A percentile compares a stretch with the other conserved stretches of the same genome.
Conservation (phyloP, 768 basidiomycete species). For the Mycena pura region DNA sequence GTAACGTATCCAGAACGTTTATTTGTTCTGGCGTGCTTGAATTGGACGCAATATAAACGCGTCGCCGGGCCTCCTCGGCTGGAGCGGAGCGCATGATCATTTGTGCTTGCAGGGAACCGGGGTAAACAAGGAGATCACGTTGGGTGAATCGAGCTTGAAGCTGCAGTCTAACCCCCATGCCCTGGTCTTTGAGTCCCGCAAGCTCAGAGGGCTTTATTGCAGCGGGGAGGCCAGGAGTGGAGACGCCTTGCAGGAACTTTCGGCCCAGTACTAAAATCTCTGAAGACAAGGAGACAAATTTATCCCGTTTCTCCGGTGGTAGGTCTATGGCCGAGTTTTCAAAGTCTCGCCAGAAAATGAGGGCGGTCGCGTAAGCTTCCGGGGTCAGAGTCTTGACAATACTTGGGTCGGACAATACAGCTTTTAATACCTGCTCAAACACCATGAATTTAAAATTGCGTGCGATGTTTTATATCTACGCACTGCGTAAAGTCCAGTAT, state of each 20-base stretch:
- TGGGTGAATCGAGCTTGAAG: slow-evolving; percentile 80
- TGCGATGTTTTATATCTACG: slow-evolving; percentile 38
- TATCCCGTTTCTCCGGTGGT: slow-evolving; percentile 74
- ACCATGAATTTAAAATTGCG: slow-evolving; percentile 27
- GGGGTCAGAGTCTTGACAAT: slow-evolving; percentile 70
- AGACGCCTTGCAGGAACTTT: slow-evolving; percentile 77
- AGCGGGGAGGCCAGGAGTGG: slow-evolving; percentile 67
- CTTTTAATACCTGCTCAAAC: slow-evolving; percentile 65
- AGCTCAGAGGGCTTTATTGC: slow-evolving; percentile 73
- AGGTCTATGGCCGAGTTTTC: slow-evolving; percentile 96
- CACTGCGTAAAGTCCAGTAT: slow-evolving; percentile 89
- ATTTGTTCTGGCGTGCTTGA: slow-evolving; percentile 79
- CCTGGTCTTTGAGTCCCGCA: slow-evolving; percentile 74
- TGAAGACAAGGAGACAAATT: slow-evolving; percentile 89
- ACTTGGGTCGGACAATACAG: slow-evolving; percentile 70
- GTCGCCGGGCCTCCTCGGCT: slow-evolving; percentile 79
- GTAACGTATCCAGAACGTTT: slow-evolving; percentile 74
- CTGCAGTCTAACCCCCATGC: slow-evolving; percentile 75
- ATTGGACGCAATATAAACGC: slow-evolving; percentile 85
- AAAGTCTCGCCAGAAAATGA: slow-evolving; percentile 96
- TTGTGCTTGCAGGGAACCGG: slow-evolving; percentile 88
- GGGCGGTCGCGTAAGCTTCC: slow-evolving; percentile 85
- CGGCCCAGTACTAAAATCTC: slow-evolving; percentile 89
- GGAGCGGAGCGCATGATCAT: slow-evolving; percentile 93
- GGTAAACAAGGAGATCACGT: slow-evolving; percentile 80